Evolutionary conservation across 208 protist genomes (phyloP), one percentile per base, ranked within the genome.

Genomic region (Wallacemonas sp.): DNA sequence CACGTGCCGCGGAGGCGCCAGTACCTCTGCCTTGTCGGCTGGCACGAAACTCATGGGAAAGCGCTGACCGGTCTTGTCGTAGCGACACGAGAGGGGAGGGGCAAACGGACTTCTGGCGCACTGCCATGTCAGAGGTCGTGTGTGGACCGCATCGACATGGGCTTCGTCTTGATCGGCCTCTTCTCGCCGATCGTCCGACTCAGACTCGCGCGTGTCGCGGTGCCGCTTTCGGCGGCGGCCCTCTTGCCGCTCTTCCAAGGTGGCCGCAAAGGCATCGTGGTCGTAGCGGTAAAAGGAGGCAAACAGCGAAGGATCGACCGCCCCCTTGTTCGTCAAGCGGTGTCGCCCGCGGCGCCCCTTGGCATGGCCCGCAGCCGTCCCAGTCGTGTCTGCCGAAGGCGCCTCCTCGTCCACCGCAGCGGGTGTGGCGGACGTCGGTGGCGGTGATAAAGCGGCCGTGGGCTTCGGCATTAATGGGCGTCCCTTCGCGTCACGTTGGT

Each of bases 131-230:
- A 45, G 6, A 9, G 21, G 12, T 54, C 46, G 8, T 10, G 0
- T n/a, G 24, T 54, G 24, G 12, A n/a, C 24, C 44, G 15, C 0
- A 9, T 36, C 22, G 32, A 32, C 24, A 57, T 13, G 50, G 10
- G 21, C 32, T 60, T 26, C 42, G 6, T 10, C 19, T 29, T 52
- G 44, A 19, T 52, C n/a, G n/a, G n/a, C n/a, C n/a, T n/a, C n/a
- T n/a, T n/a, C n/a, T 52, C 44, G 44, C 44, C 9, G 12, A 12
- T 27, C 22, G 44, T 27, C 22, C 19, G 44, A 13, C 36, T 39
- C 36, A 6, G 6, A 6, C 36, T 39, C 36, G 72, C 21, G 72
- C 66, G 41, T 78, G 72, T 21, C 61, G 37, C 22, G 42, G n/a
- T 50, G 17, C 13, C 17, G 6, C 42, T 50, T 50, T 6, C 42